Evolutionary conservation across 1,284 basidiomycete species (phyloP).

Genomic region (Vanrija sp.): DNA sequence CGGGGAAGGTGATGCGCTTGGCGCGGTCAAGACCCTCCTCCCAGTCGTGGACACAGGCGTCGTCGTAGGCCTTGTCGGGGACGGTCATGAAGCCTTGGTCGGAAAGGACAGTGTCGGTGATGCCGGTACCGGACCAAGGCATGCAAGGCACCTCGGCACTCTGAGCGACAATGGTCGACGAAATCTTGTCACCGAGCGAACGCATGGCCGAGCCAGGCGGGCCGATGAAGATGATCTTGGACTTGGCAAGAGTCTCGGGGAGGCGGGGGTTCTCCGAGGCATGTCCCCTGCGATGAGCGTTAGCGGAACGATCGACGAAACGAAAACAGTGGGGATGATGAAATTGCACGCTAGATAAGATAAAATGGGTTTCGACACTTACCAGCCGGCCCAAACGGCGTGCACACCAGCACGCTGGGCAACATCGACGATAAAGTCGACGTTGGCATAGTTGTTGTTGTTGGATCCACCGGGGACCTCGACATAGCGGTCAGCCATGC

Average conservation of each 20-base stretch:
- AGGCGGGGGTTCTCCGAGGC: conserved; percentile 98
- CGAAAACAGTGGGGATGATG: not conserved
- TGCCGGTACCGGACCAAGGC: conserved; percentile 97
- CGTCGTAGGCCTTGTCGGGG: conserved; percentile 81
- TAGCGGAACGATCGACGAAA: not conserved
- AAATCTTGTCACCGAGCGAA: conserved; percentile 98
- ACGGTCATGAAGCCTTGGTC: conserved; percentile 90
- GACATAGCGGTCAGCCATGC: conserved; percentile 99
- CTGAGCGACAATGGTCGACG: conserved; percentile 98
- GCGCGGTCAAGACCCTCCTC: conserved; percentile 83
- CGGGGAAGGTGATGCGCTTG: conserved; percentile 87
- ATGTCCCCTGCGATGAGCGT: conserved; percentile 63
- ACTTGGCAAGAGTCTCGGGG: conserved; percentile 88
- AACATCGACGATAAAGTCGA: conserved; percentile 97
- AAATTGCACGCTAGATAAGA: conserved; percentile 2
- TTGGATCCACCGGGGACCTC: conserved; percentile 98
- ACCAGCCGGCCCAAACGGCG: conserved; percentile 99
- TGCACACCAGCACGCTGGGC: conserved; percentile 96
- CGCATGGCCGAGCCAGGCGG: conserved; percentile 99
- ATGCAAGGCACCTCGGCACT: conserved; percentile 96
- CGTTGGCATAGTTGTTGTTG: conserved; percentile 99
- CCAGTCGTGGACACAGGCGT: conserved; percentile 84
- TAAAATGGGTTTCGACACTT: conserved; percentile 23
- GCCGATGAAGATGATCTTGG: conserved; percentile 98
- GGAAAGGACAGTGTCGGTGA: conserved; percentile 81